Base-by-base conservation (phyloP, 1,284 basidiomycete genomes). In the Marasmius tenuissimus region DNA sequence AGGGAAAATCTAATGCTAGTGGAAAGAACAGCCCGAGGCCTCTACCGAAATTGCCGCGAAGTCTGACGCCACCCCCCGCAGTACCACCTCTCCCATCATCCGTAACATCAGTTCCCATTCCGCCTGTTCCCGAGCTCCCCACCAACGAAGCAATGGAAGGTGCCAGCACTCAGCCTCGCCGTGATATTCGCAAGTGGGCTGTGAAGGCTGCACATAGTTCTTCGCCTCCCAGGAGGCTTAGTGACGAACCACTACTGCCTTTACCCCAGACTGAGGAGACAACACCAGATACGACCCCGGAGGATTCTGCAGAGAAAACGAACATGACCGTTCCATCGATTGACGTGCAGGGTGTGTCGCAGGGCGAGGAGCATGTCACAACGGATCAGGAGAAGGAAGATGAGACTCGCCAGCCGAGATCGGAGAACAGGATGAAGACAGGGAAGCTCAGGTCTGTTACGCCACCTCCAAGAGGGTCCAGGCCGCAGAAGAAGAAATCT, bases 11-110 rank as follows among this genome's bases (percentile, higher is more conserved):
- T n/a, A 37, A 1, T 18, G 27, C 35, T 3, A 35, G 22, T 34
- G 38, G 60, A 10, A 58, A 55, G 33, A 48, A 35, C 27, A 49
- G 54, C n/a, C 55, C 60, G 4, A 52, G 61, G 33, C 61, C 61
- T 12, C 42, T 63, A 34, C 61, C 61, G 33, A 59, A 55, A 51
- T 38, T 63, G 27, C 61, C 61, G 45, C 58, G 61, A 10, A 20
- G n/a, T 37, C 55, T 48, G 16, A 57, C 61, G 14, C 51, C 61
- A 0, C 61, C 61, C 8, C 45, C 61, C 38, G n/a, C 45, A 2
- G 45, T 47, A 47, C 45, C 45, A 8, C 8, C 45, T 14, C 45
- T 47, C 8, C 45, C 45, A 14, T 8, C 45, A 16, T n/a, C 16
- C 9, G 16, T n/a, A 14, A n/a, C 45, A 4, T n/a, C 16, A 10